phyloP scores from a whole-genome alignment of 2,329 filamentous ascomycete genomes.

The Chaetothyriales sp. region DNA sequence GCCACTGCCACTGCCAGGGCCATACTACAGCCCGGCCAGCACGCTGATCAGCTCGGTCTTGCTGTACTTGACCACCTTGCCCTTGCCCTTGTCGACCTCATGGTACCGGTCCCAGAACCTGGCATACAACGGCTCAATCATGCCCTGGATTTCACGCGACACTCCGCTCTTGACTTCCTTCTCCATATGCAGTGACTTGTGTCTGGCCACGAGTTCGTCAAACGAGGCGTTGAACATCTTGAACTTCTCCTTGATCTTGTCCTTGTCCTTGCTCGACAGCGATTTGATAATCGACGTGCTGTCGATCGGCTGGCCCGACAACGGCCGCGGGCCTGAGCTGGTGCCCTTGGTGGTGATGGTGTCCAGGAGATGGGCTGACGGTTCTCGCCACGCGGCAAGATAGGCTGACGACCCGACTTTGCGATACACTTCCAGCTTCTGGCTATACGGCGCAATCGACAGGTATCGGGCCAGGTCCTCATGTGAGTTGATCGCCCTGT shows the following conservation, averaged over 20 bases:
- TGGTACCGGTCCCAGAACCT: slow-evolving; percentile 96
- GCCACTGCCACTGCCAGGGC: not conserved
- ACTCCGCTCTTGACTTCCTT: slow-evolving; percentile 70
- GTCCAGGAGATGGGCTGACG: slow-evolving; percentile 71
- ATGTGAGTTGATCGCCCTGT: slow-evolving; percentile 64
- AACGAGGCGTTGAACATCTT: slow-evolving; percentile 78
- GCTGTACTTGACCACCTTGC: slow-evolving; percentile 97
- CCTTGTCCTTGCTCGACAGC: slow-evolving; percentile 78
- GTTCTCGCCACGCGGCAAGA: slow-evolving; percentile 74
- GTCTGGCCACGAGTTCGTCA: slow-evolving; percentile 69
- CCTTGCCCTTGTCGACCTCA: slow-evolving; percentile 92
- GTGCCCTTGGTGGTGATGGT: slow-evolving; percentile 58
- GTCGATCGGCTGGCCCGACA: slow-evolving; percentile 52
- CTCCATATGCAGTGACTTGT: slow-evolving; percentile 81
- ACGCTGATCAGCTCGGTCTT: slow-evolving; percentile 60
- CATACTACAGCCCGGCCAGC: slow-evolving; percentile 30
- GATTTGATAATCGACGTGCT: slow-evolving; percentile 71
- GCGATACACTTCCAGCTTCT: slow-evolving; percentile 63
- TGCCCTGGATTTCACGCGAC: slow-evolving; percentile 69
- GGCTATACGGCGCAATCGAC: slow-evolving; percentile 42
- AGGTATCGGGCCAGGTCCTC: slow-evolving; percentile 61
- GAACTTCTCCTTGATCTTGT: slow-evolving; percentile 93
- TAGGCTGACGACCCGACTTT: slow-evolving; percentile 75
- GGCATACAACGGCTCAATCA: slow-evolving; percentile 86
- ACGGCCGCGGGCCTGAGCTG: slow-evolving; percentile 42